A percentile compares a stretch with the other conserved stretches of the same genome.
phyloP scores from a whole-genome alignment of 2,329 filamentous ascomycete genomes.

The Thermoascus crustaceus region DNA sequence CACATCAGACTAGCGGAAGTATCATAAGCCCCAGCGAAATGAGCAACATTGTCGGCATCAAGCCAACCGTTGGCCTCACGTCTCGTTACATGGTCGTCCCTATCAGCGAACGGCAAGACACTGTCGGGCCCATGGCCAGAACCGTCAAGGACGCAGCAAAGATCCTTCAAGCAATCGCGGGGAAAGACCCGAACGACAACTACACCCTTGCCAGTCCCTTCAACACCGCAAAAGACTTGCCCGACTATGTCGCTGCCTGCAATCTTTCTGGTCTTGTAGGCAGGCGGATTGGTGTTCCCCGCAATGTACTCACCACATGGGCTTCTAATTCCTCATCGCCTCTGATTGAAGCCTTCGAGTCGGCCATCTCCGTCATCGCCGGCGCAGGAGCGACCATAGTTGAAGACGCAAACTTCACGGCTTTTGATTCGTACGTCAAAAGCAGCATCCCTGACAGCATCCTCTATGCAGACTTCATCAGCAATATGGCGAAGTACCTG shows the following conservation, averaged over 20 bases:
- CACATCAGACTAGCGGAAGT: slow-evolving; percentile 48
- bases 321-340: slow-evolving; percentile 26
- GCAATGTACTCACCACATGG: slow-evolving; percentile 45
- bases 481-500: slow-evolving; percentile 50
- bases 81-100: slow-evolving; percentile 55
- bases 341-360: slow-evolving; percentile 48
- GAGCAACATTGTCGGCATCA: slow-evolving; percentile 60
- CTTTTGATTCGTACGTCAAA: slow-evolving; percentile 37
- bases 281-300: slow-evolving; percentile 56
- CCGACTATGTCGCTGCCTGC: slow-evolving; percentile 55
- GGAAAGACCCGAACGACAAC: slow-evolving; percentile 46
- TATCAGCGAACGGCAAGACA: slow-evolving; percentile 51
- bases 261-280: slow-evolving; percentile 45
- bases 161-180: slow-evolving; percentile 51
- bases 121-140: slow-evolving; percentile 50
- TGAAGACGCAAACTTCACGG: slow-evolving; percentile 52
- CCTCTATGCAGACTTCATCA: slow-evolving; percentile 52
- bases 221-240: slow-evolving; percentile 38
- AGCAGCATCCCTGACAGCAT: slow-evolving; percentile 35
- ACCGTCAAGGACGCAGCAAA: slow-evolving; percentile 53
- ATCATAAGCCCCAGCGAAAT: slow-evolving; percentile 49
- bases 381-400: slow-evolving; percentile 53
- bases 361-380: slow-evolving; percentile 45
- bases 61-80: slow-evolving; percentile 58
- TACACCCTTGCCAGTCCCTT: slow-evolving; percentile 53